These are phyloP conservation scores for Elsinoe perseae DNA, from an alignment of 2,329 filamentous ascomycete species.

Conservation along the genomic window DNA sequence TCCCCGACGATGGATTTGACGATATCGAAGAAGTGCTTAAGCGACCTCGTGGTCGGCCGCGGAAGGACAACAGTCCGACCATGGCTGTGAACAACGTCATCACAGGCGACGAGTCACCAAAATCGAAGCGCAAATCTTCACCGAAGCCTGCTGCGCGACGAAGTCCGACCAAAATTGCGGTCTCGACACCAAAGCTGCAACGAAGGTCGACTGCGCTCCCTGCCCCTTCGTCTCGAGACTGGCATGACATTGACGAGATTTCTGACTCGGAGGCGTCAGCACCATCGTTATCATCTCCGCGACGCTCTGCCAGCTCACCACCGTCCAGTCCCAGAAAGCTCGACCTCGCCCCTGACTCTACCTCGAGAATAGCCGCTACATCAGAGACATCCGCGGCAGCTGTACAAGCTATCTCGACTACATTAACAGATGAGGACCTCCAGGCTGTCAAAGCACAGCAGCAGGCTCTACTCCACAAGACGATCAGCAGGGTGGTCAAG, in stretches of 20 bases:
- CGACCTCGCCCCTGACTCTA: slow-evolving; percentile 16
- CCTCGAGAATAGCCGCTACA: slow-evolving; percentile 1
- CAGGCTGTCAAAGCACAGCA: background rate
- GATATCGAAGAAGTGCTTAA: slow-evolving; percentile 15
- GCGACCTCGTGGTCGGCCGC: slow-evolving; percentile 22
- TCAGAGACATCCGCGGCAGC: background rate
- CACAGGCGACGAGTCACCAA: slow-evolving; percentile 11
- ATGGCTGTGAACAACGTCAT: slow-evolving; percentile 19
- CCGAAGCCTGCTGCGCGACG: background rate
- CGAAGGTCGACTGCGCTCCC: background rate
- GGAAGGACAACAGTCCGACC: slow-evolving; percentile 17
- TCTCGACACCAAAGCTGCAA: background rate
- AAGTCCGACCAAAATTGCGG: background rate
- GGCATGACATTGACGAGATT: slow-evolving; percentile 25
- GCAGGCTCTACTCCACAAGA: slow-evolving; percentile 32
- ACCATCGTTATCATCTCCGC: slow-evolving; percentile 28
- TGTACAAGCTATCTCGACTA: background rate
- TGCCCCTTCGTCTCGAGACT: slow-evolving; percentile 13
- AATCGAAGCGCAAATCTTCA: background rate
- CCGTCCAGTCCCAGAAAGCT: slow-evolving; percentile 22
- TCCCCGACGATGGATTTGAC: background rate
- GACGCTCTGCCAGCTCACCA: slow-evolving; percentile 24
- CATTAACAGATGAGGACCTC: background rate
- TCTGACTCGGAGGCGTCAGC: slow-evolving; percentile 27
- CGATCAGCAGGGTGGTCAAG: slow-evolving; percentile 44